Percentiles rank a stretch among this genome's conserved stretches.
Conservation (phyloP, 1,284 basidiomycete genomes). For the Ceratobasidium sp. region DNA sequence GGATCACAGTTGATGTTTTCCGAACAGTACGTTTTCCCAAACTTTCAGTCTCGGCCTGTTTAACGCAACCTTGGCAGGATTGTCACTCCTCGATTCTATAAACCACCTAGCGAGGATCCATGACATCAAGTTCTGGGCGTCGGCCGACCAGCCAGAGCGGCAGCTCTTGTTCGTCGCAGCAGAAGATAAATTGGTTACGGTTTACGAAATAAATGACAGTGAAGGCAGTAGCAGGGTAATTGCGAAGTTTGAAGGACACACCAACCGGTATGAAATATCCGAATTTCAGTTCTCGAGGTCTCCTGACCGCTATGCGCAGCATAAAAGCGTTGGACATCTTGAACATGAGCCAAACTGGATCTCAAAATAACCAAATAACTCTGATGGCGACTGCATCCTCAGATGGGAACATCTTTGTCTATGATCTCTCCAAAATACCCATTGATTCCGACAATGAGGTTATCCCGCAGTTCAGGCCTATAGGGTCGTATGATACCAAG, state of each 20-base stretch:
- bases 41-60: not conserved
- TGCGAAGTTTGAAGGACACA: constrained; percentile 72
- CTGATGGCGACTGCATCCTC: constrained; percentile 79
- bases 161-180: constrained; percentile 81
- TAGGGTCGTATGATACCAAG: constrained; percentile 79
- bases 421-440: constrained; percentile 67
- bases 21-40: constrained; percentile 63
- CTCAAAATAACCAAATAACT: constrained; percentile 56
- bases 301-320: constrained; percentile 49
- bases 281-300: not conserved
- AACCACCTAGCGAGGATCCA: constrained; percentile 81
- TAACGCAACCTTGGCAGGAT: constrained; percentile 54
- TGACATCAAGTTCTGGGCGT: constrained; percentile 72
- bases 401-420: constrained; percentile 82
- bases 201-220: constrained; percentile 64
- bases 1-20: constrained; percentile 80
- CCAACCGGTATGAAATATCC: constrained; percentile 65
- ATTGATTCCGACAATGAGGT: constrained; percentile 43
- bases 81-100: constrained; percentile 73
- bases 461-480: constrained; percentile 58
- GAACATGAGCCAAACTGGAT: constrained; percentile 58
- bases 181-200: constrained; percentile 82
- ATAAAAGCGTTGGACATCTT: constrained; percentile 75
- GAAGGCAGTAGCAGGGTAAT: constrained; percentile 53
- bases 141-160: constrained; percentile 53